Evolutionary conservation across 805 yeast genomes (phyloP).

Genomic region (Yamadazyma olivae): DNA sequence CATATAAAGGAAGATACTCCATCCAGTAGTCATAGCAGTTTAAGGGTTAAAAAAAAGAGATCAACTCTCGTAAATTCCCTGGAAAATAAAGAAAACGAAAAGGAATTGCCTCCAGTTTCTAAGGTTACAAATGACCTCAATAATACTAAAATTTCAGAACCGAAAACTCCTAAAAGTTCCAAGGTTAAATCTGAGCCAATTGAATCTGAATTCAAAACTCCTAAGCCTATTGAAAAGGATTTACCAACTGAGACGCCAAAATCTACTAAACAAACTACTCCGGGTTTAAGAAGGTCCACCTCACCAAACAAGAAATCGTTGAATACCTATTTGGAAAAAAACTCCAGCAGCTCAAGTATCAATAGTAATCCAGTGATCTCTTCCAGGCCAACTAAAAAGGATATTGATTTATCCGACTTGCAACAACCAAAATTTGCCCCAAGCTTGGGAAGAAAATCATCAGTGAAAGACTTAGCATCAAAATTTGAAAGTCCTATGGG

Average conservation of each 20-base stretch:
- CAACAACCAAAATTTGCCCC: conserved; percentile 27
- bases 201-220: conserved; percentile 7
- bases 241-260: conserved; percentile 16
- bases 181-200: neutral
- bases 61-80: neutral
- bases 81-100: conserved; percentile 4
- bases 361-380: conserved; percentile 16
- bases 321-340: conserved; percentile 14
- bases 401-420: conserved; percentile 20
- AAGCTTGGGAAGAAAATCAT: conserved; percentile 25
- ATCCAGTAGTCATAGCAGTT: neutral
- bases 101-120: neutral
- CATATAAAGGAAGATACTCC: neutral
- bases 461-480: conserved; percentile 31
- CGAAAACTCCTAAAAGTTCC: conserved; percentile 6
- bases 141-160: neutral
- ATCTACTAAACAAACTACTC: conserved; percentile 7
- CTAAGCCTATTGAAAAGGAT: conserved; percentile 7
- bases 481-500: conserved; percentile 18
- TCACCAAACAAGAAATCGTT: conserved; percentile 39
- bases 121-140: neutral
- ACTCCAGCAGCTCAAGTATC: conserved; percentile 1
- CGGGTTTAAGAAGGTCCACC: conserved; percentile 29
- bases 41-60: conserved; percentile 1
- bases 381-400: conserved; percentile 20